phyloP scores from a whole-genome alignment of 768 basidiomycete species.

The Rhizopogon vesiculosus region DNA sequence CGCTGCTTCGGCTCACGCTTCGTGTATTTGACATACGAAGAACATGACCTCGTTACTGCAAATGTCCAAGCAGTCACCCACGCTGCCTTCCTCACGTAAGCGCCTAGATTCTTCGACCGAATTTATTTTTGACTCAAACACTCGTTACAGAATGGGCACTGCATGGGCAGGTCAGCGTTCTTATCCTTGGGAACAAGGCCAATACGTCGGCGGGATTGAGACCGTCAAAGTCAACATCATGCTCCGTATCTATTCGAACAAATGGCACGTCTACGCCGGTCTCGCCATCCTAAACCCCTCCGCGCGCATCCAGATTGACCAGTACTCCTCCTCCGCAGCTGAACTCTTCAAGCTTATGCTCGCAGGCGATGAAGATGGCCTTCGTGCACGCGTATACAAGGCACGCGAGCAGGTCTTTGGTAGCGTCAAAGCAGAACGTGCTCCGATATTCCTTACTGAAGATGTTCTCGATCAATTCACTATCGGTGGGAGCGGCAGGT shows the following conservation, averaged over 20 bases:
- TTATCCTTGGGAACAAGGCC: slow-evolving; percentile 95
- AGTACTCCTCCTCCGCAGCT: slow-evolving; percentile 79
- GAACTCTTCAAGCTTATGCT: slow-evolving; percentile 98
- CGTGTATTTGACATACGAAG: slow-evolving; percentile 93
- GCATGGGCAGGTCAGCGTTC: slow-evolving; percentile 76
- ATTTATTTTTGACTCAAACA: slow-evolving; percentile 1
- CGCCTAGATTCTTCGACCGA: not conserved
- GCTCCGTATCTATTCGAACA: slow-evolving; percentile 92
- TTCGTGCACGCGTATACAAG: slow-evolving; percentile 69
- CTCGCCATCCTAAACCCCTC: slow-evolving; percentile 96
- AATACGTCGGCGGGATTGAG: slow-evolving; percentile 96
- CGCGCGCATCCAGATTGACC: slow-evolving; percentile 84
- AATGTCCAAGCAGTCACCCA: slow-evolving; percentile 99
- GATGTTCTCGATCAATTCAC: slow-evolving; percentile 87
- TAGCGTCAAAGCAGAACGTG: slow-evolving; percentile 25
- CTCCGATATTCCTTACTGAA: slow-evolving; percentile 79
- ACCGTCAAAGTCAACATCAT: slow-evolving; percentile 95
- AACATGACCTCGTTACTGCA: slow-evolving; percentile 94
- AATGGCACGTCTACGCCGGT: slow-evolving; percentile 99
- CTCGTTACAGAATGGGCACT: slow-evolving; percentile 82
- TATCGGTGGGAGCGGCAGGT: slow-evolving; percentile 44
- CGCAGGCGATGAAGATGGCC: slow-evolving; percentile 41
- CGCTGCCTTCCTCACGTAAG: slow-evolving; percentile 91
- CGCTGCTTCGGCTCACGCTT: slow-evolving; percentile 76
- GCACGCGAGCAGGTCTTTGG: slow-evolving; percentile 79